Evolutionary conservation across 352 stramenopile genomes (phyloP), one percentile per base, ranked within the genome.

Genomic region (Phytopythium cucurbitacearum): DNA sequence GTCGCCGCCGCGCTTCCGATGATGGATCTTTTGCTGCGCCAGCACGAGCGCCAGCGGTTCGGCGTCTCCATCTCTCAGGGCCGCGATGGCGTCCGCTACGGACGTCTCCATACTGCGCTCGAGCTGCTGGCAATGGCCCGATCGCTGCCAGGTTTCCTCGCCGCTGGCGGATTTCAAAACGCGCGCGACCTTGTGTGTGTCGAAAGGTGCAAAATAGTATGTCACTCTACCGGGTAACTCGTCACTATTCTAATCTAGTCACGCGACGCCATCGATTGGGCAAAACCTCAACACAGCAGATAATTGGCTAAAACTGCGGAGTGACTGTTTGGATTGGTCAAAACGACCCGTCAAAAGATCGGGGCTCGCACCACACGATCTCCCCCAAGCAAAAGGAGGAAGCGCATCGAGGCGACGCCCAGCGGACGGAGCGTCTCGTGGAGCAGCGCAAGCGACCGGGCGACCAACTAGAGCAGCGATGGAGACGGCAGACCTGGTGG

Each of bases 401-500:
- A 59, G 39, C 36, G 54, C 42, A 28, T 41, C 51, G 39, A 48
- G 55, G 34, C 48, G 40, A 35, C 33, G 35, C 16, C 5, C 40
- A 64, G 16, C 21, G 60, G 13, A 52, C 7, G 4, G 38, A 44
- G 36, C 11, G 34, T 3, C 50, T 48, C 32, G 12, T 43, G n/a
- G 12, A 34, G 42, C 15, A 48, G 42, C 16, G 36, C 7, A 10
- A 16, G n/a, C 8, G 21, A 40, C 9, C 33, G 41, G 8, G 21
- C 21, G 21, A 28, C 21, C 21, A 28, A 2, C 1, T 28, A 28
- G 21, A 28, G 21, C 34, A 54, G 69, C 16, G 4, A 82, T 83
- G 73, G 73, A 85, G 61, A 89, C 78, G 45, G 70, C 80, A 42
- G 85, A 95, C 65, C 70, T 93, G n/a, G 83, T 95, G 44, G 85